These are phyloP conservation scores for Sporisorium scitamineum DNA, from an alignment of 1,284 basidiomycete genomes.

Conservation along the genomic window DNA sequence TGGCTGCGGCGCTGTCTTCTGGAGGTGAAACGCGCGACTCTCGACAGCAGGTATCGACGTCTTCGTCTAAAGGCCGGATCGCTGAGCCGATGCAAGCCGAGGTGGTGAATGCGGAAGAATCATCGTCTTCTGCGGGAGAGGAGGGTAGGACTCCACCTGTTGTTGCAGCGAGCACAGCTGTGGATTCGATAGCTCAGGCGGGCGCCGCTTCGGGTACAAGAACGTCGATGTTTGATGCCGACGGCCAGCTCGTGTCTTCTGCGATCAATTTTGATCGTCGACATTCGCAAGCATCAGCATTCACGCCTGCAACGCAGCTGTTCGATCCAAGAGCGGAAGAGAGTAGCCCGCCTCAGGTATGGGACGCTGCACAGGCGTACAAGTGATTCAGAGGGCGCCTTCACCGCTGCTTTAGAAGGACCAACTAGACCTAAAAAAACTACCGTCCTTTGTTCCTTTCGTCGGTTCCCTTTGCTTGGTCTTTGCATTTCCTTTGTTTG, in stretches of 20 bases:
- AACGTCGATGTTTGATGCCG: slow-evolving; percentile 30
- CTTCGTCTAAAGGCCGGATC: slow-evolving; percentile 21
- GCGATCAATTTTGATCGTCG: slow-evolving; percentile 36
- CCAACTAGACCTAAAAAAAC: too few relatives aligned
- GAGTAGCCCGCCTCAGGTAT: slow-evolving; percentile 10
- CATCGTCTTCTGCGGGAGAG: slow-evolving; percentile 6
- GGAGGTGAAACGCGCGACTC: slow-evolving; percentile 22
- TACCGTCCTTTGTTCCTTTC: neutral
- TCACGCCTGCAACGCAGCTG: neutral
- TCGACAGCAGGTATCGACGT: slow-evolving; percentile 32
- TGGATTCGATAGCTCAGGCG: neutral
- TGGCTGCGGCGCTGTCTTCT: slow-evolving; percentile 17
- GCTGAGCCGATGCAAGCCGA: slow-evolving; percentile 54
- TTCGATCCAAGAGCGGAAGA: neutral
- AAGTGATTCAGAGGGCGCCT: neutral
- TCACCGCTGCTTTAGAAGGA: neutral
- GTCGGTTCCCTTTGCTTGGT: neutral
- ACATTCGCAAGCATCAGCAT: neutral
- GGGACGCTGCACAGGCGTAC: slow-evolving; percentile 51
- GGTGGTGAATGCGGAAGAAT: slow-evolving; percentile 32
- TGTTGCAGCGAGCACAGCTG: neutral
- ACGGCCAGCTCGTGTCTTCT: slow-evolving; percentile 18
- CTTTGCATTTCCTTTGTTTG: neutral
- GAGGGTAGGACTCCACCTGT: slow-evolving; percentile 25
- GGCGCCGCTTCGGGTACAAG: neutral